Percentiles rank a stretch among this genome's conserved stretches.
phyloP scores from a whole-genome alignment of 805 yeast genomes.

The Alloascoidea africana region DNA sequence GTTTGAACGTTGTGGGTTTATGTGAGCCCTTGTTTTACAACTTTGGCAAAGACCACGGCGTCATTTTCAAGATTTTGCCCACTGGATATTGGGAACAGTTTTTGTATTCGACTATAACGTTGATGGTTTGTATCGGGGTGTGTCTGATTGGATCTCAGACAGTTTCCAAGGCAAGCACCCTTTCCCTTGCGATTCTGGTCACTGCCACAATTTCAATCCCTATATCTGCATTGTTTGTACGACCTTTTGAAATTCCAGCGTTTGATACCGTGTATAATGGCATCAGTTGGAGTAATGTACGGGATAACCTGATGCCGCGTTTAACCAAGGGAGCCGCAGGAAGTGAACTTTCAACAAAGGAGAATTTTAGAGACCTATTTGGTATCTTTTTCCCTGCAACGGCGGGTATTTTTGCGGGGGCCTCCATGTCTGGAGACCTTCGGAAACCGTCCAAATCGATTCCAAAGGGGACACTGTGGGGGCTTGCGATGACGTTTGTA shows the following conservation, averaged over 20 bases:
- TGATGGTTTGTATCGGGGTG: constrained; percentile 57
- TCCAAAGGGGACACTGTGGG: constrained; percentile 88
- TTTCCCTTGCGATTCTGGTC: constrained; percentile 51
- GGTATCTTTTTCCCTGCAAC: constrained; percentile 97
- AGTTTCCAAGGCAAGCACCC: constrained; percentile 71
- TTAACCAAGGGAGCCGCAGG: constrained; percentile 93
- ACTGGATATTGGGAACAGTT: constrained; percentile 56
- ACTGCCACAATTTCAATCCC: constrained; percentile 74
- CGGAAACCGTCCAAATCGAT: constrained; percentile 75
- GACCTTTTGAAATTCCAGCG: constrained; percentile 43
- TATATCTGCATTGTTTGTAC: constrained; percentile 48
- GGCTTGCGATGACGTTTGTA: constrained; percentile 59
- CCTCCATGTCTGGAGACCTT: constrained; percentile 95
- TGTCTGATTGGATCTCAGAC: constrained; percentile 70
- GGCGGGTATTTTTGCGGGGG: constrained; percentile 97
- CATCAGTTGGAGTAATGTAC: constrained; percentile 48
- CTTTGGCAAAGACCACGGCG: constrained; percentile 50
- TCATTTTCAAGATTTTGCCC: constrained; percentile 43
- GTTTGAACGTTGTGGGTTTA: constrained; percentile 90
- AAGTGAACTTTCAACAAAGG: constrained; percentile 42
- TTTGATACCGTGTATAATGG: constrained; percentile 50
- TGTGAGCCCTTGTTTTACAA: constrained; percentile 80
- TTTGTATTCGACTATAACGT: constrained; percentile 52
- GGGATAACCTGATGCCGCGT: constrained; percentile 55
- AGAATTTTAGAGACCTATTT: constrained; percentile 73